Conservation (phyloP, 345 rosid species). For the Citrus sinensis region DNA sequence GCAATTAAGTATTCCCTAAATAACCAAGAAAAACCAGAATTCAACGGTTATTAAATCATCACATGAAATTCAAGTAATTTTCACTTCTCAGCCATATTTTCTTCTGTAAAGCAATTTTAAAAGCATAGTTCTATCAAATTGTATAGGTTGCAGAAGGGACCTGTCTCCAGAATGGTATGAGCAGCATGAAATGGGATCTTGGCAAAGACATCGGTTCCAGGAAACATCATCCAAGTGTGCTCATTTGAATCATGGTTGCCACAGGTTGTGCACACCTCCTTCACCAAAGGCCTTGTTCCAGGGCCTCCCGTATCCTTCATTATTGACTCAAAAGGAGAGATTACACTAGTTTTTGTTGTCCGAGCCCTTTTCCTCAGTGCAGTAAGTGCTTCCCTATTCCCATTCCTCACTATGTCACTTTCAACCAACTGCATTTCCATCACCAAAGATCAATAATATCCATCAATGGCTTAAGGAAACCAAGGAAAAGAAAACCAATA, state of each 20-base stretch:
- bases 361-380: constrained; percentile 74
- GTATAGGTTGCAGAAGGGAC: constrained; percentile 27
- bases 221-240: constrained; percentile 78
- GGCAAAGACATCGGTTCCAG: constrained; percentile 73
- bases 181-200: constrained; percentile 74
- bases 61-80: not conserved
- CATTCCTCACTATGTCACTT: constrained; percentile 71
- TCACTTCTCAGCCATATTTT: not conserved
- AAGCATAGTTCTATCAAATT: not conserved
- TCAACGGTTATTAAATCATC: not conserved
- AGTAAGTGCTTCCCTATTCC: constrained; percentile 73
- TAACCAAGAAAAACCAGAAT: not conserved
- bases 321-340: constrained; percentile 63
- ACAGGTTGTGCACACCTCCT: constrained; percentile 75
- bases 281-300: constrained; percentile 56
- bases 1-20: not conserved
- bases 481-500: not conserved
- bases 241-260: constrained; percentile 69
- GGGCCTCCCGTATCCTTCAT: constrained; percentile 60
- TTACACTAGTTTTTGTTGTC: constrained; percentile 66
- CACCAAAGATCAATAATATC: not conserved
- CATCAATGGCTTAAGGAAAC: not conserved
- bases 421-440: constrained; percentile 57
- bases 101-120: not conserved
- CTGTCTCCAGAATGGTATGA: constrained; percentile 76